Base-by-base conservation (phyloP, 225 moss, liverwort and hornwort species). In the Bryum argenteum region DNA sequence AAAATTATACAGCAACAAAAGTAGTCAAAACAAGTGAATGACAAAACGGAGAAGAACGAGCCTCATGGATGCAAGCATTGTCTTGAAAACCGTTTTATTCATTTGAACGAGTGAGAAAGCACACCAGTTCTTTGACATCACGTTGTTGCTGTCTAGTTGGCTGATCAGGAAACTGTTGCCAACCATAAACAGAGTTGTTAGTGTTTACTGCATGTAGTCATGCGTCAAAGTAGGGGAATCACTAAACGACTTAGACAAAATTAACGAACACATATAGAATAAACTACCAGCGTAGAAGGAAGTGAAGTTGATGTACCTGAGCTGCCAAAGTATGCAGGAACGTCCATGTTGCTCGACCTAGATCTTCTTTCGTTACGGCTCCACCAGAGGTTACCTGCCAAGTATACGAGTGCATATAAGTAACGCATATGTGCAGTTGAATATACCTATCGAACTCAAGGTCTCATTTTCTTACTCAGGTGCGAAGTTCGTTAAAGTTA, bases 241-340 rank as follows among this genome's bases (percentile, higher is more conserved):
- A 59, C 48, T 57, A 54, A 21, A 26, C 23, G 3, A 55, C 54
- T 33, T 6, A 5, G 14, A 60, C 16, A 16, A 44, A 60, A 40
- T 4, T 12, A 73, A 69, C 12, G 16, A 44, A 71, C 18, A 18
- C 10, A 18, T 3, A 18, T 28, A 22, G 8, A 56, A 61, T 10
- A 44, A 41, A 60, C 51, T 24, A 45, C 14, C 17, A 50, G 12
- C 54, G 53, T 12, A 11, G 45, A 22, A 47, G 43, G 38, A 40
- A 59, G 65, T 60, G 53, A 79, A 51, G 3, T 44, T 33, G 48
- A 69, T 39, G 61, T 53, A 97, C 97, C 91, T 97, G 94, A 52
- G 97, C 97, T 75, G 97, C 97, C 63, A 98, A 81, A 9, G 97
- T 98, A 75, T 98, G 98, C 57, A 94, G 89, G 78, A 98, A 89